phyloP scores from a whole-genome alignment of 2,329 filamentous ascomycete species.

The Botrytis medusae region DNA sequence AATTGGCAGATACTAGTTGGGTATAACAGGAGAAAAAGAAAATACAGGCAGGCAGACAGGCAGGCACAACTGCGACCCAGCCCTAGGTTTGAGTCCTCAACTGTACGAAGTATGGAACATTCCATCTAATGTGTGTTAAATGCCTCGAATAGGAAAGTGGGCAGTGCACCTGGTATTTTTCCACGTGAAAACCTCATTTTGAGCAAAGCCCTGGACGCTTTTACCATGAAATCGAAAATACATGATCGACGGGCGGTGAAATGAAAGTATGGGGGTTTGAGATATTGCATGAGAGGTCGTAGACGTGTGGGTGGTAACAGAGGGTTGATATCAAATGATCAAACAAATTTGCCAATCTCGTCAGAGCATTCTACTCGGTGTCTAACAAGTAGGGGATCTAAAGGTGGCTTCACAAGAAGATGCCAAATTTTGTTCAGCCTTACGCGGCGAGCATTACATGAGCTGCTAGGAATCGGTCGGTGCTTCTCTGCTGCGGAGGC shows the following conservation, averaged over 20 bases:
- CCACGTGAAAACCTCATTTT: neutral
- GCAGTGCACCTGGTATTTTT: neutral
- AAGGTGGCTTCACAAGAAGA: conserved; percentile 10
- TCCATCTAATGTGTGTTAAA: conserved; percentile 7
- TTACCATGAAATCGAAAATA: neutral
- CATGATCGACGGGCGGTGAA: conserved; percentile 16
- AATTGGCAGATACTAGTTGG: neutral
- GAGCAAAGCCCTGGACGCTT: conserved; percentile 13
- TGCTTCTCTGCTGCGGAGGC: conserved; percentile 2
- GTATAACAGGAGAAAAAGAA: neutral
- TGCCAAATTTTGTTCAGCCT: conserved; percentile 9
- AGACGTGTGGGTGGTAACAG: conserved; percentile 10
- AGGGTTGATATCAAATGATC: conserved; percentile 11
- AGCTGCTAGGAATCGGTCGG: neutral
- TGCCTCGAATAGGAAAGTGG: conserved; percentile 3
- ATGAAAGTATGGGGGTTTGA: conserved; percentile 7
- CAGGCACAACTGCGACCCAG: neutral
- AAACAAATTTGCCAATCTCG: neutral
- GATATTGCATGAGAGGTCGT: conserved; percentile 4
- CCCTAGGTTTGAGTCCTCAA: neutral
- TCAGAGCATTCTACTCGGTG: conserved; percentile 7
- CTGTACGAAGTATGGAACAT: neutral
- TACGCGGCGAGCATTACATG: conserved; percentile 1
- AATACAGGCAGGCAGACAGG: neutral
- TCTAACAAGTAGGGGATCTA: neutral